A percentile compares a stretch with the other conserved stretches of the same genome.
Conservation (phyloP, 805 yeast genomes). For the Maudiozyma saulgeensis region DNA sequence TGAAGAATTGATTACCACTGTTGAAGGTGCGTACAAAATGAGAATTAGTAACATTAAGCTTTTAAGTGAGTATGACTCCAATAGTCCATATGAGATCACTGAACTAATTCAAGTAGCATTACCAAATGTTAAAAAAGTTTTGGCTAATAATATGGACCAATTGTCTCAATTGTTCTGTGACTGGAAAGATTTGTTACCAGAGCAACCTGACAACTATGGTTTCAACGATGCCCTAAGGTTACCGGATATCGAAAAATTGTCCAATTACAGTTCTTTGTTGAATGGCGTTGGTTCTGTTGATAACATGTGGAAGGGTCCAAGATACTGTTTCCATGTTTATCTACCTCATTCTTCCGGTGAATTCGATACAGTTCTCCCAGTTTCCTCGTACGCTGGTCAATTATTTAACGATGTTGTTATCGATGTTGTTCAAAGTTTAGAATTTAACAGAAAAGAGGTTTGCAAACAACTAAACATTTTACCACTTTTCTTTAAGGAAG, state of each 20-base stretch:
- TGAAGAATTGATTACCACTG: constrained; percentile 39
- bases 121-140: constrained; percentile 37
- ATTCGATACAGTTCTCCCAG: constrained; percentile 58
- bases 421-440: constrained; percentile 70
- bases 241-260: constrained; percentile 32
- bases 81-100: constrained; percentile 42
- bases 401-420: constrained; percentile 64
- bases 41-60: constrained; percentile 15
- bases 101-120: constrained; percentile 41
- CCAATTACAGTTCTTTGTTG: constrained; percentile 25
- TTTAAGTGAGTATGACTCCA: constrained; percentile 20
- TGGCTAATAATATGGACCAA: constrained; percentile 36
- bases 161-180: constrained; percentile 33
- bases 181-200: constrained; percentile 28
- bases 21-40: constrained; percentile 27
- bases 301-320: constrained; percentile 56
- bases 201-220: constrained; percentile 25
- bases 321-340: constrained; percentile 54
- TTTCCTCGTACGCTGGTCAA: constrained; percentile 43
- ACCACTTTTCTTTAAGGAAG: constrained; percentile 59
- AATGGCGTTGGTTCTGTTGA: constrained; percentile 46
- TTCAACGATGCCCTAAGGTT: constrained; percentile 27
- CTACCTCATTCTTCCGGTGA: constrained; percentile 38
- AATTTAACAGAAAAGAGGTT: constrained; percentile 82
- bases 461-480: constrained; percentile 72